These are phyloP conservation scores for Sphaceloma murrayae DNA, from an alignment of 2,329 filamentous ascomycete genomes.

Conservation along the genomic window DNA sequence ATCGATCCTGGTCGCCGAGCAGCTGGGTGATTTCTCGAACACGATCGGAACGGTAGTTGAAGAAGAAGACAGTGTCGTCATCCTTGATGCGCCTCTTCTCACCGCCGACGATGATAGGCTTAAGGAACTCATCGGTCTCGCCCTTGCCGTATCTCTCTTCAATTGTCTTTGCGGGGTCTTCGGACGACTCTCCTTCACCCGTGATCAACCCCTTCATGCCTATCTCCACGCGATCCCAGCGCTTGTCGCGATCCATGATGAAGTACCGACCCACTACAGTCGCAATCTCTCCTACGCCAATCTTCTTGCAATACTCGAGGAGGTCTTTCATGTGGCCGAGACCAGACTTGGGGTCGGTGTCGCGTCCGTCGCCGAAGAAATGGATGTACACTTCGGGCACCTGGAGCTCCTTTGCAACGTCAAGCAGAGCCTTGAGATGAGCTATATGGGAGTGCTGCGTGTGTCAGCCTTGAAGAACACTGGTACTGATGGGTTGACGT, in stretches of 20 bases:
- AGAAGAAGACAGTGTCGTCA: conserved; percentile 94
- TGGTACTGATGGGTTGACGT: conserved; percentile 22
- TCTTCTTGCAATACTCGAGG: conserved; percentile 68
- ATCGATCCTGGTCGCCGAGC: conserved; percentile 83
- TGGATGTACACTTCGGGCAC: conserved; percentile 94
- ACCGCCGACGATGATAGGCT: conserved; percentile 90
- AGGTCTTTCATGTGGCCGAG: conserved; percentile 81
- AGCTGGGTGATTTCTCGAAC: conserved; percentile 94
- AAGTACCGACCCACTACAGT: conserved; percentile 95
- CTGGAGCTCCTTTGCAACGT: conserved; percentile 78
- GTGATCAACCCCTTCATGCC: conserved; percentile 77
- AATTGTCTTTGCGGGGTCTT: conserved; percentile 77
- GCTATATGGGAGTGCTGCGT: conserved; percentile 80
- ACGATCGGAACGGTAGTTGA: conserved; percentile 99
- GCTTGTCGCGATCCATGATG: conserved; percentile 99
- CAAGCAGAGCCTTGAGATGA: conserved; percentile 78
- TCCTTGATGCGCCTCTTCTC: conserved; percentile 81
- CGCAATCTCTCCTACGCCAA: conserved; percentile 77
- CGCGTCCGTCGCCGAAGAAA: conserved; percentile 96
- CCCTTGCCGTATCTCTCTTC: conserved; percentile 77
- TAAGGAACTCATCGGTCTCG: conserved; percentile 95
- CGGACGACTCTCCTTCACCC: conserved; percentile 78
- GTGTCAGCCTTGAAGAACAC: not conserved
- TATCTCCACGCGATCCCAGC: conserved; percentile 90
- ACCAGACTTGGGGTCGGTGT: conserved; percentile 94